Percentiles rank a stretch among this genome's conserved stretches.
phyloP scores from a whole-genome alignment of 2,329 filamentous ascomycete species.

The Biscogniauxia sp. region DNA sequence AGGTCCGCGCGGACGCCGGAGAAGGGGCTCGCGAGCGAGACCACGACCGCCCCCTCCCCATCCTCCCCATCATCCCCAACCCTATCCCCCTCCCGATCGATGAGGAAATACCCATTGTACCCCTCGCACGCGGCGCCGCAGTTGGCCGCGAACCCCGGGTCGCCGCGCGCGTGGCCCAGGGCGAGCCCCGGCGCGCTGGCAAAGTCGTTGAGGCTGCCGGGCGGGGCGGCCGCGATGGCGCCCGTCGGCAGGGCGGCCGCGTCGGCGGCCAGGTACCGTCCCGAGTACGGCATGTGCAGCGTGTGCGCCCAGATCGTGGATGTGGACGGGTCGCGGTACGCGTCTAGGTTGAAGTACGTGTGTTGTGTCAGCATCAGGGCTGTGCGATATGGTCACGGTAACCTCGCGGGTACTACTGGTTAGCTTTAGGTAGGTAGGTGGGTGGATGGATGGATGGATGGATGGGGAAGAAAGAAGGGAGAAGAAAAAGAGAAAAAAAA shows the following conservation, averaged over 20 bases:
- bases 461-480: constrained; percentile 21
- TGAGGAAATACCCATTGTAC: constrained; percentile 62
- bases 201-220: constrained; percentile 62
- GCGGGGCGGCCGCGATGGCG: constrained; percentile 54
- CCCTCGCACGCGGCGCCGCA: constrained; percentile 68
- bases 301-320: constrained; percentile 59
- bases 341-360: constrained; percentile 68
- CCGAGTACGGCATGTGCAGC: constrained; percentile 60
- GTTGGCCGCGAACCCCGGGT: constrained; percentile 57
- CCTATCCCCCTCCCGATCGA: constrained; percentile 37
- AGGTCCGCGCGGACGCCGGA: constrained; percentile 70
- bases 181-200: constrained; percentile 59
- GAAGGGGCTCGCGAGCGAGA: constrained; percentile 58
- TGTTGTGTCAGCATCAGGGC: constrained; percentile 64
- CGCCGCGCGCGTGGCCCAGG: constrained; percentile 58
- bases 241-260: constrained; percentile 58
- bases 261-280: constrained; percentile 56
- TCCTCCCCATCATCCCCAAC: too few relatives aligned
- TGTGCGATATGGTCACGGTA: too few relatives aligned
- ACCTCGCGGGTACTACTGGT: too few relatives aligned
- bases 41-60: constrained; percentile 37
- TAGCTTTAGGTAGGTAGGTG: too few relatives aligned
- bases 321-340: constrained; percentile 56
- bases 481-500: constrained; percentile 3
- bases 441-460: background rate